Percentiles rank a stretch among this genome's conserved stretches.
Conservation (phyloP, 805 yeast species). For the Schwanniomyces pseudopolymorphus region DNA sequence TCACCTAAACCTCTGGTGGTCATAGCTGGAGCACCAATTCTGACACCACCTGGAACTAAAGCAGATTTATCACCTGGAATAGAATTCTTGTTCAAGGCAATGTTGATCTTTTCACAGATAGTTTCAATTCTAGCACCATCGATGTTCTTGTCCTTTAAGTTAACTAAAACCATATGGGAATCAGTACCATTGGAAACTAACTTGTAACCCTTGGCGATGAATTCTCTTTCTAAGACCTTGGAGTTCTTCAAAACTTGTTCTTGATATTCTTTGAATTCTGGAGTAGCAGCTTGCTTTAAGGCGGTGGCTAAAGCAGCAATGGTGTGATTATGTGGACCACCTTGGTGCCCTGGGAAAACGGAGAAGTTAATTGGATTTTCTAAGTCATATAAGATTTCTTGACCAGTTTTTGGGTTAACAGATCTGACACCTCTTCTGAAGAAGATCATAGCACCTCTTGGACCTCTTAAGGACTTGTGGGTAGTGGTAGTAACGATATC, state of each 20-base stretch:
- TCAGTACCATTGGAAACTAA: slow-evolving; percentile 94
- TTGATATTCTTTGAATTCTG: slow-evolving; percentile 88
- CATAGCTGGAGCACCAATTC: slow-evolving; percentile 99
- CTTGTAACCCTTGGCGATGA: slow-evolving; percentile 63
- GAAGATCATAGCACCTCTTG: slow-evolving; percentile 98
- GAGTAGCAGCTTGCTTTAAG: slow-evolving; percentile 84
- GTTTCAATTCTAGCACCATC: slow-evolving; percentile 97
- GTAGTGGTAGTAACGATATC: slow-evolving; percentile 98
- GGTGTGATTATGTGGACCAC: slow-evolving; percentile 99
- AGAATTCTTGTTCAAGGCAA: slow-evolving; percentile 94
- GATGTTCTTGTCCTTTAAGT: slow-evolving; percentile 72
- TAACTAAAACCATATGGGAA: slow-evolving; percentile 86
- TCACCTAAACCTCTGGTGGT: slow-evolving; percentile 88
- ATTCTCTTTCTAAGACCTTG: slow-evolving; percentile 66
- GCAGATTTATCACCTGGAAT: slow-evolving; percentile 97
- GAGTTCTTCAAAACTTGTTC: slow-evolving; percentile 81
- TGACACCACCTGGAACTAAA: slow-evolving; percentile 90
- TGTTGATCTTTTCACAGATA: slow-evolving; percentile 83
- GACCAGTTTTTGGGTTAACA: slow-evolving; percentile 75
- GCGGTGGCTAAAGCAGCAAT: slow-evolving; percentile 96
- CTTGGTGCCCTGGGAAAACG: slow-evolving; percentile 99
- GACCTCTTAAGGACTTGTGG: slow-evolving; percentile 97
- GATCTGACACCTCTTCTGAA: slow-evolving; percentile 92
- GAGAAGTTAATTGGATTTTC: slow-evolving; percentile 93
- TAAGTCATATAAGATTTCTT: slow-evolving; percentile 80